Evolutionary conservation across 1,139 yeast genomes (phyloP).

Genomic region (Lodderomyces margitis): DNA sequence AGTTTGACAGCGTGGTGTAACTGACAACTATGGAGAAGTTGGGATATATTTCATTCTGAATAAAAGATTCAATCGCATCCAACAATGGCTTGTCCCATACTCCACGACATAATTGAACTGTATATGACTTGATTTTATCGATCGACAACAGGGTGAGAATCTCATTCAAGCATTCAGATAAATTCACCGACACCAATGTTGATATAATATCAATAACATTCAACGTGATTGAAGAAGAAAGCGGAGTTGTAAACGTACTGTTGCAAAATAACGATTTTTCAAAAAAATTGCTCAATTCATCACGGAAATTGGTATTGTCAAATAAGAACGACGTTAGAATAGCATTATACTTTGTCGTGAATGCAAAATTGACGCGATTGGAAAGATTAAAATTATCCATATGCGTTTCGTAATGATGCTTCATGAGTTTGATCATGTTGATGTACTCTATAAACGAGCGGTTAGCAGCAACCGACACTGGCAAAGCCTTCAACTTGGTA

Average conservation of each 20-base stretch:
- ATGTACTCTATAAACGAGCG: constrained; percentile 16
- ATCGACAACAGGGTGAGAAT: constrained; percentile 44
- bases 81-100: constrained; percentile 46
- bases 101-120: constrained; percentile 32
- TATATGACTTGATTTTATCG: constrained; percentile 35
- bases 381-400: constrained; percentile 22
- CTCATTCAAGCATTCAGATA: constrained; percentile 34
- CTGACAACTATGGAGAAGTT: constrained; percentile 29
- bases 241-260: constrained; percentile 8
- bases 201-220: constrained; percentile 16
- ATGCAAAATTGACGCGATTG: constrained; percentile 19
- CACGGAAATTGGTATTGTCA: constrained; percentile 8
- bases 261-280: constrained; percentile 10
- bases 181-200: constrained; percentile 25
- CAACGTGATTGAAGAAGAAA: constrained; percentile 6
- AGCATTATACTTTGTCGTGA: constrained; percentile 27
- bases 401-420: constrained; percentile 17
- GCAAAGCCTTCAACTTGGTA: constrained; percentile 12
- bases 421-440: constrained; percentile 18
- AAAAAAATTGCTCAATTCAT: constrained; percentile 10
- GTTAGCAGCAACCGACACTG: not conserved
- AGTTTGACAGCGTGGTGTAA: constrained; percentile 14
- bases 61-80: constrained; percentile 35
- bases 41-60: constrained; percentile 39
- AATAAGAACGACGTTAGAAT: constrained; percentile 21